Evolutionary conservation across 2,329 filamentous ascomycete genomes (phyloP).

Genomic region (Onygenales sp.): DNA sequence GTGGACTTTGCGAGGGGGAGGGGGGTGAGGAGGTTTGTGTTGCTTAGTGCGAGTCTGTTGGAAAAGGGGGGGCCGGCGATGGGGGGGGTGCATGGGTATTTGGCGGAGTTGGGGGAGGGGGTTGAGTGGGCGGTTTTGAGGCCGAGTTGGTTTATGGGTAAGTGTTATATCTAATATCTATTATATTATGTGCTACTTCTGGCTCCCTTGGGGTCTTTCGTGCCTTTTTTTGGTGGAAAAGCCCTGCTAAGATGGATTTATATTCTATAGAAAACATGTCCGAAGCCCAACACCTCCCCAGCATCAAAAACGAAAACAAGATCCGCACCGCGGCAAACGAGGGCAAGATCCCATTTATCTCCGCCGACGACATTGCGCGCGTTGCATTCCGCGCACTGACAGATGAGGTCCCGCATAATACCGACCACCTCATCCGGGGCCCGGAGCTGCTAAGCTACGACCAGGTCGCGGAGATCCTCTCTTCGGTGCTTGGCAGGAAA

Average conservation of each 20-base stretch:
- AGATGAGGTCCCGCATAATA: constrained; percentile 9
- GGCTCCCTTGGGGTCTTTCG: background rate
- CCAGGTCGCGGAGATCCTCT: constrained; percentile 28
- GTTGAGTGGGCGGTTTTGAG: constrained; percentile 37
- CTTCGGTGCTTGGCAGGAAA: constrained; percentile 21
- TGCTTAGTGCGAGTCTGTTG: constrained; percentile 32
- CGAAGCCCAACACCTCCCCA: constrained; percentile 19
- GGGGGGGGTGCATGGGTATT: constrained; percentile 30
- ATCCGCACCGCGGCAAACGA: constrained; percentile 36
- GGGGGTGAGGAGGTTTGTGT: constrained; percentile 36
- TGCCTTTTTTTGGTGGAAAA: background rate
- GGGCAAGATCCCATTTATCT: constrained; percentile 17
- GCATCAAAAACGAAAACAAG: constrained; percentile 30
- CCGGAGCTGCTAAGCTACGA: constrained; percentile 28
- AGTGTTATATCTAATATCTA: background rate
- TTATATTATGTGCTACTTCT: background rate
- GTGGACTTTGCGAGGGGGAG: constrained; percentile 31
- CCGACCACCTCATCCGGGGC: constrained; percentile 24
- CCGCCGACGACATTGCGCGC: constrained; percentile 9
- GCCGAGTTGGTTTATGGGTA: constrained; percentile 43
- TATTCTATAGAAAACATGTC: constrained; percentile 36
- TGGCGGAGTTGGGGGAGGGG: constrained; percentile 22
- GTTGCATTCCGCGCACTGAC: constrained; percentile 11
- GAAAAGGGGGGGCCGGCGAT: constrained; percentile 27
- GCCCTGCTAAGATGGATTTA: background rate